Conservation (phyloP, 108 stramenopile species). For the Pelagomonas calceolata region DNA sequence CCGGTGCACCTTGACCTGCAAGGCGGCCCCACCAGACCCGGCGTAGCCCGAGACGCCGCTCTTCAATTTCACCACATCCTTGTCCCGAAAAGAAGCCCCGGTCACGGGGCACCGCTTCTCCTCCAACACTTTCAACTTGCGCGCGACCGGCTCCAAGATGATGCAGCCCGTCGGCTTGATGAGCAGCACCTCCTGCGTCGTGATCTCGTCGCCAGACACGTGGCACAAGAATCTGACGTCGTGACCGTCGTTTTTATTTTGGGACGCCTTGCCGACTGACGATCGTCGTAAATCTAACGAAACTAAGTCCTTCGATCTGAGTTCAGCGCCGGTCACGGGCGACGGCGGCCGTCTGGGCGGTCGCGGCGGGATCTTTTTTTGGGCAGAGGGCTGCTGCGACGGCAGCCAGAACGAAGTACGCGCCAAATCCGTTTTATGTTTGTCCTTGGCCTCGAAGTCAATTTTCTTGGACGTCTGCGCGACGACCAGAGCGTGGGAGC, state of each 20-base stretch:
- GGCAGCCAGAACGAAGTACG: slow-evolving; percentile 67
- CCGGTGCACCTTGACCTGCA: neutral
- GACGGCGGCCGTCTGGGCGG: slow-evolving; percentile 67
- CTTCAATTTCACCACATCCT: slow-evolving; percentile 54
- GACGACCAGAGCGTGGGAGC: too few species aligned
- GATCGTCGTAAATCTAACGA: slow-evolving; percentile 23
- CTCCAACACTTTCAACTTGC: slow-evolving; percentile 13
- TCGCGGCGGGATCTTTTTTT: slow-evolving; percentile 12
- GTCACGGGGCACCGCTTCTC: slow-evolving; percentile 57
- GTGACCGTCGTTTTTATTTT: slow-evolving; percentile 2
- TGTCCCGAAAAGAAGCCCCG: slow-evolving; percentile 52
- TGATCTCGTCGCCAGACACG: slow-evolving; percentile 63
- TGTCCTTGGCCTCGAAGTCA: neutral
- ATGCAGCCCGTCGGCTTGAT: slow-evolving; percentile 59
- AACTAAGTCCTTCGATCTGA: slow-evolving; percentile 64
- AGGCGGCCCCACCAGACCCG: slow-evolving; percentile 22
- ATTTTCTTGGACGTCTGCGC: too few species aligned
- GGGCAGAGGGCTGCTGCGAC: slow-evolving; percentile 51
- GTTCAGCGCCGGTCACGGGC: slow-evolving; percentile 61
- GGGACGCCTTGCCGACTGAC: neutral
- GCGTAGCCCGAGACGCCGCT: slow-evolving; percentile 65
- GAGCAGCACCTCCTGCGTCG: slow-evolving; percentile 54
- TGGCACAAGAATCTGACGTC: slow-evolving; percentile 42
- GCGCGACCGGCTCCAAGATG: slow-evolving; percentile 47
- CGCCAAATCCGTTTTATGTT: slow-evolving; percentile 18